A percentile compares a stretch with the other conserved stretches of the same genome.
These are phyloP conservation scores for Phialophora verrucosa DNA, from an alignment of 2,329 filamentous ascomycete genomes.

Conservation along the genomic window DNA sequence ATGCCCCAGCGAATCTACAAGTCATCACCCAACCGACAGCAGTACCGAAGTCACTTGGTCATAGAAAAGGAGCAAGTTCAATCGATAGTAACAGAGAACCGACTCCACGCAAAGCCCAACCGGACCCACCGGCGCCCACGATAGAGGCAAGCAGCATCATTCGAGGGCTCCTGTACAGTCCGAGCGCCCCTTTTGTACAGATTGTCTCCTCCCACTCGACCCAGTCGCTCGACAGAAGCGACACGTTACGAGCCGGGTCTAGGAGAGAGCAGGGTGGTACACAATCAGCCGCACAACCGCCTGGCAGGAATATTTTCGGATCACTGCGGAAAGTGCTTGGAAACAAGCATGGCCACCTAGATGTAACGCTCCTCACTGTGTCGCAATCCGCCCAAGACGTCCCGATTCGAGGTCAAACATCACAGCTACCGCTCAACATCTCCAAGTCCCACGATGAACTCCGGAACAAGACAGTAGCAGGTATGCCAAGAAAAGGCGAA, in stretches of 20 bases:
- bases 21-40: conserved; percentile 47
- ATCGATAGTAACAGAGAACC: conserved; percentile 50
- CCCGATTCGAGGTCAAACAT: conserved; percentile 42
- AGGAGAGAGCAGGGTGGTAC: conserved; percentile 24
- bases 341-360: conserved; percentile 53
- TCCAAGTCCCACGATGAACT: conserved; percentile 53
- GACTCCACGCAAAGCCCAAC: conserved; percentile 74
- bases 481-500: conserved; percentile 51
- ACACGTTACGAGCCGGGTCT: conserved; percentile 4
- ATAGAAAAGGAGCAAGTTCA: conserved; percentile 86
- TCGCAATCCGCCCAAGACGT: conserved; percentile 33
- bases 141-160: conserved; percentile 74
- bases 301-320: conserved; percentile 84
- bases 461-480: conserved; percentile 47
- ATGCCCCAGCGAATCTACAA: conserved; percentile 40
- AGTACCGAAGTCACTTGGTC: conserved; percentile 60
- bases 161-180: conserved; percentile 81
- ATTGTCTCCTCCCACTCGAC: conserved; percentile 63
- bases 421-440: conserved; percentile 52
- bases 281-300: conserved; percentile 53
- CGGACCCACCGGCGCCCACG: conserved; percentile 38
- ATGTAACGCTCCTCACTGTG: conserved; percentile 36
- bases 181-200: conserved; percentile 75
- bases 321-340: conserved; percentile 84
- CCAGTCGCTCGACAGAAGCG: conserved; percentile 50